phyloP scores from a whole-genome alignment of 1,139 yeast genomes.

The Candida buenavistaensis region DNA sequence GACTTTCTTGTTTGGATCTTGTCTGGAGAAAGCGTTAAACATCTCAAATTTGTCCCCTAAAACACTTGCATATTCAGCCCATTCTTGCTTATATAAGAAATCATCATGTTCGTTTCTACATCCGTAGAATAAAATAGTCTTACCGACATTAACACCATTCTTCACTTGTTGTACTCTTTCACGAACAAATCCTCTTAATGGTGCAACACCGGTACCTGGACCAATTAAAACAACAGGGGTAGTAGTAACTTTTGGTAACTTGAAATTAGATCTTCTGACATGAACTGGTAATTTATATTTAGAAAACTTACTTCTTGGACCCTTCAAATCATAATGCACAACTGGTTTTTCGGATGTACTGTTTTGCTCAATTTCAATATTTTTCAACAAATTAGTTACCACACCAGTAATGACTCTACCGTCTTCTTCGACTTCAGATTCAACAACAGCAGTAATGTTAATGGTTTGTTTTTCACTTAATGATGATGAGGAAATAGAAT shows the following conservation, averaged over 20 bases:
- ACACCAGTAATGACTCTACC: conserved; percentile 68
- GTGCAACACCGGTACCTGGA: conserved; percentile 99
- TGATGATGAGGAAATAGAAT: conserved; percentile 93
- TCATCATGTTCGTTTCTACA: conserved; percentile 77
- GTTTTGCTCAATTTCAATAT: conserved; percentile 67
- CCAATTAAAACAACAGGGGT: conserved; percentile 92
- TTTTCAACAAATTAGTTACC: conserved; percentile 81
- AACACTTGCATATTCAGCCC: conserved; percentile 67
- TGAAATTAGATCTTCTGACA: conserved; percentile 92
- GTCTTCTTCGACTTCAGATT: conserved; percentile 56
- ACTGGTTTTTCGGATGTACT: conserved; percentile 43
- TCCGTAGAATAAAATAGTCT: conserved; percentile 79
- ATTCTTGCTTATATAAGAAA: conserved; percentile 81
- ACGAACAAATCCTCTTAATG: conserved; percentile 90
- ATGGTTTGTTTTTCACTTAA: conserved; percentile 71
- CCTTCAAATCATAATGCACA: conserved; percentile 68
- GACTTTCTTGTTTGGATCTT: conserved; percentile 58
- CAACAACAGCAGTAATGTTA: conserved; percentile 92
- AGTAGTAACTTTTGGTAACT: conserved; percentile 82
- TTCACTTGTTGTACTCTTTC: conserved; percentile 59
- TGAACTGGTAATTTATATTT: conserved; percentile 78
- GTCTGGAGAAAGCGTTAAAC: conserved; percentile 86
- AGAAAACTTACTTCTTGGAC: conserved; percentile 71
- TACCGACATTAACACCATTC: conserved; percentile 62
- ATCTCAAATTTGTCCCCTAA: conserved; percentile 70